phyloP scores from a whole-genome alignment of 352 stramenopile genomes.

The Phytophthora citrophthora region DNA sequence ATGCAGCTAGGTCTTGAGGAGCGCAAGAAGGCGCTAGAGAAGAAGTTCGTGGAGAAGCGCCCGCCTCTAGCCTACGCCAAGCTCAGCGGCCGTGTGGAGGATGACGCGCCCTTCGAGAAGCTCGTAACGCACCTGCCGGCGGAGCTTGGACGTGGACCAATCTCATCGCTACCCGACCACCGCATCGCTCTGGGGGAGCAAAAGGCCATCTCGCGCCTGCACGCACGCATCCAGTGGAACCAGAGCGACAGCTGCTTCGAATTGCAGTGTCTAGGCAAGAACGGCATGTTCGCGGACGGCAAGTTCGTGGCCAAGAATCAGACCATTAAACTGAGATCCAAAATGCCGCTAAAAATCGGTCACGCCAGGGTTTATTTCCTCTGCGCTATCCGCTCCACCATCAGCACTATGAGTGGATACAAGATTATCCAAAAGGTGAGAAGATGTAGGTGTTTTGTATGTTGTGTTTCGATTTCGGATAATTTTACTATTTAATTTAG shows the following conservation, averaged over 20 bases:
- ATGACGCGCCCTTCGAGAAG: slow-evolving; percentile 75
- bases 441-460: slow-evolving; percentile 1
- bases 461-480: slow-evolving; percentile 1
- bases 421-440: slow-evolving; percentile 81
- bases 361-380: slow-evolving; percentile 81
- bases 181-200: slow-evolving; percentile 78
- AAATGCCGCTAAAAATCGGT: slow-evolving; percentile 84
- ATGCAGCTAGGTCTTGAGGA: slow-evolving; percentile 49
- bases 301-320: slow-evolving; percentile 78
- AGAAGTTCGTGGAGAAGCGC: slow-evolving; percentile 77
- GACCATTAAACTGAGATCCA: slow-evolving; percentile 67
- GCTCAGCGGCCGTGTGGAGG: slow-evolving; percentile 61
- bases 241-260: slow-evolving; percentile 78
- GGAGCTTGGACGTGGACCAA: slow-evolving; percentile 69
- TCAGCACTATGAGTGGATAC: slow-evolving; percentile 83
- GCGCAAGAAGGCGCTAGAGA: slow-evolving; percentile 80
- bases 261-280: slow-evolving; percentile 82
- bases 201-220: slow-evolving; percentile 78
- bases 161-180: slow-evolving; percentile 43
- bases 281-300: slow-evolving; percentile 76
- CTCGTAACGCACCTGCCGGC: slow-evolving; percentile 79
- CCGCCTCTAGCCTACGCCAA: slow-evolving; percentile 86
- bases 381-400: slow-evolving; percentile 68
- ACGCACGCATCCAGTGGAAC: slow-evolving; percentile 85
- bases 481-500: slow-evolving; percentile 22